Conservation (phyloP, 2,329 filamentous ascomycete genomes). For the Stromatinia cepivora region DNA sequence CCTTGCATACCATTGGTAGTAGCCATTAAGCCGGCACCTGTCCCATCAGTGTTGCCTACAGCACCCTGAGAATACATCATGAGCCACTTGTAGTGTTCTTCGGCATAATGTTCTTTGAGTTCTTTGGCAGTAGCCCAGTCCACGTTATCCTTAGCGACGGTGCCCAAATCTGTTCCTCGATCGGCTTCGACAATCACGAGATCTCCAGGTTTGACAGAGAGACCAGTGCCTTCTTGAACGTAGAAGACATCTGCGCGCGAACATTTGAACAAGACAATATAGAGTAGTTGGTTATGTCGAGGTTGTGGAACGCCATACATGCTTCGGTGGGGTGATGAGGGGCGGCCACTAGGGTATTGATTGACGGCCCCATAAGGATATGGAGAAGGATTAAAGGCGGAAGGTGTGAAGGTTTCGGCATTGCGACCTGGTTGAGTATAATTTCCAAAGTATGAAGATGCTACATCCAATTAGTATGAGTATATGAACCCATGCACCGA, state of each 20-base stretch:
- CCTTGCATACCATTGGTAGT: slow-evolving; percentile 63
- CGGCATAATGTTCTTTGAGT: slow-evolving; percentile 84
- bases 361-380: slow-evolving; percentile 34
- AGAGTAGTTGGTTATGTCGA: slow-evolving; percentile 69
- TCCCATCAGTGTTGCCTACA: slow-evolving; percentile 59
- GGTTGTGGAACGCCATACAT: slow-evolving; percentile 62
- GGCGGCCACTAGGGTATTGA: slow-evolving; percentile 43
- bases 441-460: slow-evolving; percentile 41
- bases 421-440: slow-evolving; percentile 33
- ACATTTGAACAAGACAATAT: slow-evolving; percentile 96
- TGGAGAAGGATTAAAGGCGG: slow-evolving; percentile 29
- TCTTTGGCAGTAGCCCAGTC: slow-evolving; percentile 86
- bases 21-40: slow-evolving; percentile 62
- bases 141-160: slow-evolving; percentile 84
- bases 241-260: slow-evolving; percentile 95
- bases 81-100: slow-evolving; percentile 96
- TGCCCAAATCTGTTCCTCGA: slow-evolving; percentile 91
- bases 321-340: slow-evolving; percentile 61
- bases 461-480: slow-evolving; percentile 33
- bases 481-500: slow-evolving; percentile 26
- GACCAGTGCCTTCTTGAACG: slow-evolving; percentile 90
- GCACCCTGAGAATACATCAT: slow-evolving; percentile 96
- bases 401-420: slow-evolving; percentile 29
- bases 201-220: slow-evolving; percentile 87
- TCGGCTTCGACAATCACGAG: slow-evolving; percentile 97